Evolutionary conservation across 257 asterid genomes (phyloP).

Genomic region (Nicotiana attenuata): DNA sequence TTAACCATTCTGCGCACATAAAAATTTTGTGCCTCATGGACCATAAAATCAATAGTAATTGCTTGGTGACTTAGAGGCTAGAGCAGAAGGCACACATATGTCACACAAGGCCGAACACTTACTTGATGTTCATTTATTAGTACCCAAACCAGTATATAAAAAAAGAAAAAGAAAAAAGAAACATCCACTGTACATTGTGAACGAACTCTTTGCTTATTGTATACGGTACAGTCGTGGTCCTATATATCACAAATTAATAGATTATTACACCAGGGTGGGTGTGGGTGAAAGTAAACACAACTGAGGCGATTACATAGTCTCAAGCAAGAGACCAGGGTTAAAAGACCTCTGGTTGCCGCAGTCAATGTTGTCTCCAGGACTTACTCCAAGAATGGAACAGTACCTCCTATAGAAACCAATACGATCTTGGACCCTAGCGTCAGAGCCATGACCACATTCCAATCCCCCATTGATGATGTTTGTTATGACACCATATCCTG

Average conservation of each 20-base stretch:
- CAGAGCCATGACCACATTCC: constrained; percentile 24
- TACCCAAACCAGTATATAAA: neutral
- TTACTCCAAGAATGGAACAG: constrained; percentile 19
- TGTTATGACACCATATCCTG: constrained; percentile 27
- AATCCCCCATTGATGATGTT: constrained; percentile 35
- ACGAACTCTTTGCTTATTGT: neutral
- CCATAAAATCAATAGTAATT: no score
- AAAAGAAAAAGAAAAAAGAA: no score
- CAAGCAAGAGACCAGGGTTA: neutral
- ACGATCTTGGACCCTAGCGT: constrained; percentile 15
- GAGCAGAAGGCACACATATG: no score
- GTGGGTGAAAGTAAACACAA: neutral
- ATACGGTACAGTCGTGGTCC: neutral
- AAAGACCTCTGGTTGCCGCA: constrained; percentile 25
- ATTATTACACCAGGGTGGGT: neutral
- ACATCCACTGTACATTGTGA: neutral
- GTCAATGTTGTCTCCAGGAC: constrained; percentile 24
- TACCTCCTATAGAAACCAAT: constrained; percentile 28
- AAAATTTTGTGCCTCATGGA: no score
- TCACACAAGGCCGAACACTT: no score
- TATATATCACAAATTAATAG: neutral
- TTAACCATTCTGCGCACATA: no score
- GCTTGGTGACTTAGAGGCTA: no score
- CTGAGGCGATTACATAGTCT: neutral
- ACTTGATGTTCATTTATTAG: neutral